Percentiles rank a stretch among this genome's conserved stretches.
Evolutionary conservation across 768 basidiomycete species (phyloP).

Genomic region (Nidularia sp.): DNA sequence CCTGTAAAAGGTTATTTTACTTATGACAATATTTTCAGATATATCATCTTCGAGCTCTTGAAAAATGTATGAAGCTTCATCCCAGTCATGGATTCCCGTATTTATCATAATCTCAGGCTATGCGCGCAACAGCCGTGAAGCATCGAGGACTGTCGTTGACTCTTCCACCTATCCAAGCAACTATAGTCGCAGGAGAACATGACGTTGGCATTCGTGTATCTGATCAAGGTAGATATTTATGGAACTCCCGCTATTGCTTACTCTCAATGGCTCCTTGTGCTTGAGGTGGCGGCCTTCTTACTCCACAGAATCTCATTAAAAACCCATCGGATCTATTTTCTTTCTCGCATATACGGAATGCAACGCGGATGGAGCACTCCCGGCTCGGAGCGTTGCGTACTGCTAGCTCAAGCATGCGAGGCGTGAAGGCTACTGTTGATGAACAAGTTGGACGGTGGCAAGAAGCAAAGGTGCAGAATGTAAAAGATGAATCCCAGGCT

Average conservation of each 20-base stretch:
- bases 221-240: conserved; percentile 65
- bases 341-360: conserved; percentile 82
- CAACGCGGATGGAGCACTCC: conserved; percentile 60
- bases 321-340: conserved; percentile 80
- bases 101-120: conserved; percentile 42
- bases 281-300: conserved; percentile 69
- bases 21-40: conserved; percentile 35
- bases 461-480: conserved; percentile 12
- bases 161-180: conserved; percentile 66
- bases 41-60: conserved; percentile 84
- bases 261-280: conserved; percentile 2
- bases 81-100: background rate
- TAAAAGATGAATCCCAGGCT: conserved; percentile 19
- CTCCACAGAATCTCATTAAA: conserved; percentile 41
- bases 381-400: conserved; percentile 66
- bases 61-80: conserved; percentile 62
- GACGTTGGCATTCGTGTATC: conserved; percentile 82
- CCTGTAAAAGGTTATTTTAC: background rate
- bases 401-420: conserved; percentile 54
- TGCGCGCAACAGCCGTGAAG: conserved; percentile 59
- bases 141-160: conserved; percentile 29
- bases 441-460: conserved; percentile 66
- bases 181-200: conserved; percentile 70
- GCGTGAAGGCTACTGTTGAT: conserved; percentile 73
- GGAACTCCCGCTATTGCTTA: background rate